Evolutionary conservation across 768 basidiomycete species (phyloP).

Genomic region (Obba rivulosa): DNA sequence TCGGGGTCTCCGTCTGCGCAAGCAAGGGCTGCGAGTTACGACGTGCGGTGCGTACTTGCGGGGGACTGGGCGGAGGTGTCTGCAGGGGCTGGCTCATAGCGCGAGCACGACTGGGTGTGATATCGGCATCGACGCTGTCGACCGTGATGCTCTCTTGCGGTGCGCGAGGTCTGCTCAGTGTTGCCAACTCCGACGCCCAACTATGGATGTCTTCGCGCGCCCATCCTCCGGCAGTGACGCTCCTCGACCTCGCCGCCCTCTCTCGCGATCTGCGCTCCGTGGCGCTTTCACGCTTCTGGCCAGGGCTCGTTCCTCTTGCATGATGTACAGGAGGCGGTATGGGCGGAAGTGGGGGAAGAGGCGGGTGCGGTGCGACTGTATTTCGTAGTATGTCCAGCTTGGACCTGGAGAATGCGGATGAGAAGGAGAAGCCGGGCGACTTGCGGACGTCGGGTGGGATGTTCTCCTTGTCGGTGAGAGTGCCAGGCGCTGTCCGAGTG

Average conservation of each 20-base stretch:
- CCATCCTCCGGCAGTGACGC: background rate
- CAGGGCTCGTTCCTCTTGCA: constrained; percentile 4
- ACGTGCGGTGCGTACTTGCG: background rate
- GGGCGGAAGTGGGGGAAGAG: constrained; percentile 9
- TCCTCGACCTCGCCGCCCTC: background rate
- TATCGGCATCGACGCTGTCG: background rate
- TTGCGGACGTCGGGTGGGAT: background rate
- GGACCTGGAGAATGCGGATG: constrained; percentile 15
- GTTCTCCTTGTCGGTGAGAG: background rate
- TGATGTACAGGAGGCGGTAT: background rate
- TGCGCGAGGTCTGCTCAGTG: background rate
- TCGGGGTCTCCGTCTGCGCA: background rate
- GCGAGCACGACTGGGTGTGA: background rate
- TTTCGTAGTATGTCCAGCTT: constrained; percentile 13
- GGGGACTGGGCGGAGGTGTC: constrained; percentile 5
- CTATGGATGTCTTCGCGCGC: background rate
- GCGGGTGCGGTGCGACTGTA: constrained; percentile 19
- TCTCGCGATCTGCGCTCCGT: background rate
- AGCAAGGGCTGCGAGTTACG: background rate
- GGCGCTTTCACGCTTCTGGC: background rate
- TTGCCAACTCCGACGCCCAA: background rate
- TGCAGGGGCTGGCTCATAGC: background rate
- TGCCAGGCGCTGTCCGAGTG: constrained; percentile 11
- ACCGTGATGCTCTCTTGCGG: background rate
- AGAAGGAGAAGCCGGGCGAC: constrained; percentile 15